These are phyloP conservation scores for Fusarium oxysporum DNA, from an alignment of 2,329 filamentous ascomycete genomes.

Conservation along the genomic window DNA sequence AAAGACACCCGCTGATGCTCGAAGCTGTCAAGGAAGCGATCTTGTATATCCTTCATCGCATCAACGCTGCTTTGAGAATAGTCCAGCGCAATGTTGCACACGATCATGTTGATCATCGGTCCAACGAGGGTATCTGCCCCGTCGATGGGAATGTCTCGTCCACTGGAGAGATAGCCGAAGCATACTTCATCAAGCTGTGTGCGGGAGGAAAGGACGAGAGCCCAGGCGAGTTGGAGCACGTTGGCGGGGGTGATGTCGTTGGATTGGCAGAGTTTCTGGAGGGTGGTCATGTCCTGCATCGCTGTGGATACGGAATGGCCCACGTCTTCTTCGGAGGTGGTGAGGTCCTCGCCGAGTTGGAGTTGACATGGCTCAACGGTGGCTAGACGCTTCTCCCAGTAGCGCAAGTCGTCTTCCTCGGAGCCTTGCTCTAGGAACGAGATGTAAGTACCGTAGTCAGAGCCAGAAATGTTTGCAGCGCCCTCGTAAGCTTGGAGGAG, in stretches of 20 bases:
- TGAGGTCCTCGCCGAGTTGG: background rate
- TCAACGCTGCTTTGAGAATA: background rate
- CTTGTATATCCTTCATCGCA: background rate
- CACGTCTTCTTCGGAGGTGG: accelerated
- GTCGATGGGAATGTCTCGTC: background rate
- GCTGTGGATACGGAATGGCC: background rate
- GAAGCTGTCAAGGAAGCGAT: background rate
- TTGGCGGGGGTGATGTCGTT: background rate
- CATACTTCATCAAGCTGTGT: background rate
- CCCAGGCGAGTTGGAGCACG: background rate
- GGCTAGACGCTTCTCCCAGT: background rate
- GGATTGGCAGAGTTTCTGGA: background rate
- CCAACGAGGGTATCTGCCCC: background rate
- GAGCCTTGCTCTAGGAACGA: background rate
- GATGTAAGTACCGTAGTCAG: background rate
- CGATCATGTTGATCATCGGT: slow-evolving; percentile 2
- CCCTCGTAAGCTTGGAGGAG: background rate
- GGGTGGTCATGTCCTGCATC: background rate
- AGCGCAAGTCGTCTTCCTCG: background rate
- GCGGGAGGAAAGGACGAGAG: background rate
- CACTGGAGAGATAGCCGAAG: background rate
- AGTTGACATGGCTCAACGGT: background rate
- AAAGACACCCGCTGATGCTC: background rate
- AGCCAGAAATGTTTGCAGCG: accelerated
- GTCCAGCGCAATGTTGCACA: background rate